phyloP scores from a whole-genome alignment of 1,139 yeast genomes.

The Pichia sp. region DNA sequence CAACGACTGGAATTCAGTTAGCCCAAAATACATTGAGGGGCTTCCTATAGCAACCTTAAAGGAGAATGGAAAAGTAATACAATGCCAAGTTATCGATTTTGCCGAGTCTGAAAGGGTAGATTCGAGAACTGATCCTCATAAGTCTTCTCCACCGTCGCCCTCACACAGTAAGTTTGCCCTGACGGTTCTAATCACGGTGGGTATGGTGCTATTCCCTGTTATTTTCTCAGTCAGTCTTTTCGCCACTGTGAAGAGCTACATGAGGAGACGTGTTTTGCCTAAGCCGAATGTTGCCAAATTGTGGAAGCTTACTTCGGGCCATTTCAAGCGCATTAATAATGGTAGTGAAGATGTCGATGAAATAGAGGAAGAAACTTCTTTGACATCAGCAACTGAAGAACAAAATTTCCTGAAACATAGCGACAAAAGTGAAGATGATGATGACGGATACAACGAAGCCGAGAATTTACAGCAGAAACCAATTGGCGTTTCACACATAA shows the following conservation, averaged over 20 bases:
- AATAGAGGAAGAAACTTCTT: background rate
- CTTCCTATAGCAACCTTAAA: slow-evolving; percentile 27
- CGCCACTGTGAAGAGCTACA: slow-evolving; percentile 33
- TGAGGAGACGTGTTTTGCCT: slow-evolving; percentile 23
- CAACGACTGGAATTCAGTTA: slow-evolving; percentile 40
- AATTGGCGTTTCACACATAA: slow-evolving; percentile 27
- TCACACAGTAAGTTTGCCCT: slow-evolving; percentile 15
- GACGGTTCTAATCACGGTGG: slow-evolving; percentile 12
- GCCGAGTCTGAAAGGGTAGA: slow-evolving; percentile 25
- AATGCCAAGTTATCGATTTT: slow-evolving; percentile 58
- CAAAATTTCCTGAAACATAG: background rate
- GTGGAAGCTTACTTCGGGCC: slow-evolving; percentile 17
- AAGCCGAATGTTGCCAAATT: slow-evolving; percentile 21
- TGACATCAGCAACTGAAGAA: background rate
- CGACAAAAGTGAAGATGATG: background rate
- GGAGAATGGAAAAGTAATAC: slow-evolving; percentile 34
- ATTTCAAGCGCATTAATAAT: background rate
- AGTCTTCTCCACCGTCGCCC: background rate
- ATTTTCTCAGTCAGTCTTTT: slow-evolving; percentile 42
- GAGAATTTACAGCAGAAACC: slow-evolving; percentile 13
- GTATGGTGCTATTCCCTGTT: slow-evolving; percentile 53
- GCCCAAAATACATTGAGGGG: slow-evolving; percentile 40
- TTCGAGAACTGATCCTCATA: background rate
- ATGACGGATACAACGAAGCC: slow-evolving; percentile 14
- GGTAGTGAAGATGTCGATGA: background rate